Conservation (phyloP, 176 grass and related monocot species). For the Oryza coarctata region DNA sequence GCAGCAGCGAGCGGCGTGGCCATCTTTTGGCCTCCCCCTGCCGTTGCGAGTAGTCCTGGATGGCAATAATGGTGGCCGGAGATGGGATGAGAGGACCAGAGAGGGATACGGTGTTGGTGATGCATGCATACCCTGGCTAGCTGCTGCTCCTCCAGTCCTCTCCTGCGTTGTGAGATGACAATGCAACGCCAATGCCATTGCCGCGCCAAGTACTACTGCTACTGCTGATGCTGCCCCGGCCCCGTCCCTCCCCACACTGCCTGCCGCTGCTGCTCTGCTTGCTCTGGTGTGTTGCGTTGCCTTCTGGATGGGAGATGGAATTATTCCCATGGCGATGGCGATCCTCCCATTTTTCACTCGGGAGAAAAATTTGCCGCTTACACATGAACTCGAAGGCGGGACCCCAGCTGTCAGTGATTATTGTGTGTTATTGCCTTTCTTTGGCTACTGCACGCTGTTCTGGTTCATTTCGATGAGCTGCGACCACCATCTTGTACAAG, state of each 20-base stretch:
- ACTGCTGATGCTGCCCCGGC: not conserved
- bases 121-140: too few relatives aligned
- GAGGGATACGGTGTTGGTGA: too few relatives aligned
- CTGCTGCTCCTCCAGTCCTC: too few relatives aligned
- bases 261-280: not conserved
- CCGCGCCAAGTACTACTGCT: conserved; percentile 13
- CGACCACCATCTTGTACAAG: not conserved
- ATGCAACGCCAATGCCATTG: conserved; percentile 13
- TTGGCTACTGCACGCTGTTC: not conserved
- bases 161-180: conserved; percentile 26
- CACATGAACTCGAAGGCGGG: not conserved
- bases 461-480: not conserved
- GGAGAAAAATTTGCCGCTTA: not conserved
- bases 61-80: conserved; percentile 26
- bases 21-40: not conserved
- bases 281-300: not conserved
- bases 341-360: not conserved
- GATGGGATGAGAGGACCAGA: not conserved
- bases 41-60: not conserved
- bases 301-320: conserved; percentile 12
- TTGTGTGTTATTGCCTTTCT: not conserved
- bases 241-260: not conserved
- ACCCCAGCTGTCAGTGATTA: not conserved
- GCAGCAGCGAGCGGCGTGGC: not conserved
- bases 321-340: not conserved